phyloP scores from a whole-genome alignment of 129 eudicot genomes.

The Centrapalus pauciflorus region DNA sequence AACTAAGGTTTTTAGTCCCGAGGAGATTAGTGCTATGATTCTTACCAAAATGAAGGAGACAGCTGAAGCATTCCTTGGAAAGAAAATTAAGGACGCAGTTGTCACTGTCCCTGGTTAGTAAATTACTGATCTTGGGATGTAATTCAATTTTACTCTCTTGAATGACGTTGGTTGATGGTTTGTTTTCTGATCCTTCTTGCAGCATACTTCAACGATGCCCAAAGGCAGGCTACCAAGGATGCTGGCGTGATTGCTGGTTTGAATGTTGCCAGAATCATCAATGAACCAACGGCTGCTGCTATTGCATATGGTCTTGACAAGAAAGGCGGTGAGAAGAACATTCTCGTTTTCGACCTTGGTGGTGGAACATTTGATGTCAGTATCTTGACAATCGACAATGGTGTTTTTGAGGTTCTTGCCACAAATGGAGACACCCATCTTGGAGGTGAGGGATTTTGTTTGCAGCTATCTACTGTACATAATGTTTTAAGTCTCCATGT shows the following conservation, averaged over 20 bases:
- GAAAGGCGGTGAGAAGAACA: slow-evolving; percentile 57
- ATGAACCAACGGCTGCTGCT: slow-evolving; percentile 63
- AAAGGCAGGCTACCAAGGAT: slow-evolving; percentile 69
- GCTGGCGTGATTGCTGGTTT: slow-evolving; percentile 60
- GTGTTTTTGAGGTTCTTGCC: slow-evolving; percentile 61
- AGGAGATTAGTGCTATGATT: slow-evolving; percentile 60
- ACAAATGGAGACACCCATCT: slow-evolving; percentile 69
- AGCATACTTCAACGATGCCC: slow-evolving; percentile 70
- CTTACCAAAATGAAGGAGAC: slow-evolving; percentile 61
- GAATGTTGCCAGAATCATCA: slow-evolving; percentile 53
- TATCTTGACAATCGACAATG: slow-evolving; percentile 51
- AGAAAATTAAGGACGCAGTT: slow-evolving; percentile 56
- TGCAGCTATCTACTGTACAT: too few relatives aligned
- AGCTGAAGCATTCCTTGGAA: slow-evolving; percentile 61
- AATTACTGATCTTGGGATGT: not conserved
- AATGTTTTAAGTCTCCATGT: too few relatives aligned
- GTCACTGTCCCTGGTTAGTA: slow-evolving; percentile 60
- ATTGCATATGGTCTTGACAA: slow-evolving; percentile 59
- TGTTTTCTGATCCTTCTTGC: not conserved
- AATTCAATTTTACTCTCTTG: not conserved
- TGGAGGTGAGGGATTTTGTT: slow-evolving; percentile 38
- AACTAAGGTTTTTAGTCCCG: slow-evolving; percentile 59
- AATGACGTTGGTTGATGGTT: not conserved
- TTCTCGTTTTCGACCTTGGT: slow-evolving; percentile 60
- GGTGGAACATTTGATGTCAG: slow-evolving; percentile 74